Evolutionary conservation across 2,329 filamentous ascomycete genomes (phyloP), one percentile per base, ranked within the genome.

Genomic region (Fusarium tupiense): DNA sequence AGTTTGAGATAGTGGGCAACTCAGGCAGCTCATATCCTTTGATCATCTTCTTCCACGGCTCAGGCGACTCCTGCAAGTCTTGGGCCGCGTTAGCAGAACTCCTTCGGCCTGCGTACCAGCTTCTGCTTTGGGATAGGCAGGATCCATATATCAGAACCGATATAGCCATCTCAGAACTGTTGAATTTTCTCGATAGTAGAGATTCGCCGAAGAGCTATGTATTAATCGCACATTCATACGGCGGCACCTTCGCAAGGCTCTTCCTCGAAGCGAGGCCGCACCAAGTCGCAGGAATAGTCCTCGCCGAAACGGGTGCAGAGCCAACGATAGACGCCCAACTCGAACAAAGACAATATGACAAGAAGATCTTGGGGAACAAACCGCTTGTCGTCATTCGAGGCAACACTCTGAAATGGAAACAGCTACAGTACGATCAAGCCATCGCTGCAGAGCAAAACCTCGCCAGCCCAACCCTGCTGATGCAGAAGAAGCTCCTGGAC

Each of bases 251-350:
- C 24, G 70, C 67, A 7, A 59, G 72, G 19, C 44, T 67, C 2
- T 77, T 73, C 31, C 62, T 77, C 2, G 71, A 77, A 19, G 57
- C 53, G 13, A 63, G 61, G 20, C 65, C 52, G 14, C 24, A 57
- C 6, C 50, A 73, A 14, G 64, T 77, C 8, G 73, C 69, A 2
- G 75, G 75, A 11, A 67, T 77, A 63, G 66, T 77, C 5, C 73
- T 77, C 9, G 75, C 64, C 4, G 75, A 77, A 24, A 77, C 75
- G 2, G 75, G 75, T 9, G 75, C 77, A 24, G 75, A 77, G 37
- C 74, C 75, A 12, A 72, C 47, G 17, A 52, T 73, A 50, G 71
- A 64, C 12, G 20, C 60, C 1, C 12, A 26, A 50, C 37, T 71
- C 3, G 75, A 76, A 29, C 47, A 76, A 31, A 12, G 49, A 5